These are phyloP conservation scores for Papiliotrema fonsecae DNA, from an alignment of 1,284 basidiomycete genomes.

Conservation along the genomic window DNA sequence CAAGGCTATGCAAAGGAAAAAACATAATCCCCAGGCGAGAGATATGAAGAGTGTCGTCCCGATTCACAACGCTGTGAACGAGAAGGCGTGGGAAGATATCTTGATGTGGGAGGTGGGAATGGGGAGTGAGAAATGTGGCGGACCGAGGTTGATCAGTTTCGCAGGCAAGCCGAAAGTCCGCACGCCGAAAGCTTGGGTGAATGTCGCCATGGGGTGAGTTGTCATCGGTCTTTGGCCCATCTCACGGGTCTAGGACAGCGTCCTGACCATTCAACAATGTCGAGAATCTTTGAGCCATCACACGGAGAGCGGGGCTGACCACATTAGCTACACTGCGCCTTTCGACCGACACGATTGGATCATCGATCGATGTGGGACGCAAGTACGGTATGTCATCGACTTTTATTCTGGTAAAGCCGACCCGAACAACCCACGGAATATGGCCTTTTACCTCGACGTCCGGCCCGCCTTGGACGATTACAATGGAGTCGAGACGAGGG, in stretches of 20 bases:
- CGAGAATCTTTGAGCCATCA: too few species aligned
- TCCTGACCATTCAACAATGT: too few species aligned
- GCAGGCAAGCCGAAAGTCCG: constrained; percentile 51
- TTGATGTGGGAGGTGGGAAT: constrained; percentile 80
- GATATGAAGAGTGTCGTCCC: constrained; percentile 97
- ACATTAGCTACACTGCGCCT: constrained; percentile 81
- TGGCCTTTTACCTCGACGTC: constrained; percentile 87
- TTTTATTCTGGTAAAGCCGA: constrained; percentile 85
- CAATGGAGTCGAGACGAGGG: constrained; percentile 77
- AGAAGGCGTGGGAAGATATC: constrained; percentile 88
- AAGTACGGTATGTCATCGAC: constrained; percentile 92
- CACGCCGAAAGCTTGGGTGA: constrained; percentile 76
- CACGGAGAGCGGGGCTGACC: constrained; percentile 1
- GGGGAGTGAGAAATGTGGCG: constrained; percentile 76
- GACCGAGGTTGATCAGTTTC: constrained; percentile 51
- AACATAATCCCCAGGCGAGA: constrained; percentile 65
- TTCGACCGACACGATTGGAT: constrained; percentile 99
- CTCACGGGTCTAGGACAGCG: too few species aligned
- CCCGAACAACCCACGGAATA: constrained; percentile 24
- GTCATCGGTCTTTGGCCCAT: neutral
- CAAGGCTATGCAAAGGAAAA: constrained; percentile 88
- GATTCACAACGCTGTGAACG: constrained; percentile 99
- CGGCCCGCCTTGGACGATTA: constrained; percentile 87
- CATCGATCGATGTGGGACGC: constrained; percentile 83
- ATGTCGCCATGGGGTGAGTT: constrained; percentile 74